Evolutionary conservation across 495 filamentous ascomycete species (phyloP).

Genomic region (Podospora appendiculata): DNA sequence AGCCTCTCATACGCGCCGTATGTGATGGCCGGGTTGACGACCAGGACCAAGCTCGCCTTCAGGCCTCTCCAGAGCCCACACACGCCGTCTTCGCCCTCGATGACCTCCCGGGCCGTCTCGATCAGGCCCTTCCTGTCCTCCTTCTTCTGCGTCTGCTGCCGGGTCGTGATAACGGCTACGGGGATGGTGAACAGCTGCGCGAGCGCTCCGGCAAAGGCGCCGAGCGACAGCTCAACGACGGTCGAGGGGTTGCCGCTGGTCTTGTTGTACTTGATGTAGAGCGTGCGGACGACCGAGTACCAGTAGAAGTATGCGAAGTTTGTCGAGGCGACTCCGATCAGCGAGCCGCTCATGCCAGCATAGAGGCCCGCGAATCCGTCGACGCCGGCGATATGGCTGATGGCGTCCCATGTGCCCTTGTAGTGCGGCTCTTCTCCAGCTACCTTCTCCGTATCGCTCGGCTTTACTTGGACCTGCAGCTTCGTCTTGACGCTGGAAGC

Average conservation of each 20-base stretch:
- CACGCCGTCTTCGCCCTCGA: slow-evolving; percentile 84
- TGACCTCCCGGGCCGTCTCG: slow-evolving; percentile 82
- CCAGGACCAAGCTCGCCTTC: slow-evolving; percentile 93
- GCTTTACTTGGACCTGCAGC: slow-evolving; percentile 90
- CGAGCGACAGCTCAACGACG: slow-evolving; percentile 75
- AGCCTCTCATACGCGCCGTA: slow-evolving; percentile 95
- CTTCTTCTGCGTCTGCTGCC: slow-evolving; percentile 87
- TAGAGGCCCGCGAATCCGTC: slow-evolving; percentile 83
- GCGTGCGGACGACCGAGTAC: slow-evolving; percentile 81
- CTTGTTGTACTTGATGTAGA: slow-evolving; percentile 67
- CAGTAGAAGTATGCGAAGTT: slow-evolving; percentile 99
- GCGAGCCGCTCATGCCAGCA: slow-evolving; percentile 74
- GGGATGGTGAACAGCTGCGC: slow-evolving; percentile 96
- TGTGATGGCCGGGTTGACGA: slow-evolving; percentile 95
- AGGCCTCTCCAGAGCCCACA: slow-evolving; percentile 88
- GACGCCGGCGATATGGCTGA: slow-evolving; percentile 73
- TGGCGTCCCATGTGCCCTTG: slow-evolving; percentile 76
- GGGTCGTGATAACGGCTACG: slow-evolving; percentile 87
- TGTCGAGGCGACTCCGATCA: slow-evolving; percentile 89
- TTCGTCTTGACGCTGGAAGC: slow-evolving; percentile 80
- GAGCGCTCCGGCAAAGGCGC: slow-evolving; percentile 81
- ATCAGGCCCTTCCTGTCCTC: slow-evolving; percentile 77
- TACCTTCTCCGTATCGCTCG: slow-evolving; percentile 27
- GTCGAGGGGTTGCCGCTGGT: slow-evolving; percentile 65
- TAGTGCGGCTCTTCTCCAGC: slow-evolving; percentile 59